Base-by-base conservation (phyloP, 768 basidiomycete species). In the Pleurotus eryngii region DNA sequence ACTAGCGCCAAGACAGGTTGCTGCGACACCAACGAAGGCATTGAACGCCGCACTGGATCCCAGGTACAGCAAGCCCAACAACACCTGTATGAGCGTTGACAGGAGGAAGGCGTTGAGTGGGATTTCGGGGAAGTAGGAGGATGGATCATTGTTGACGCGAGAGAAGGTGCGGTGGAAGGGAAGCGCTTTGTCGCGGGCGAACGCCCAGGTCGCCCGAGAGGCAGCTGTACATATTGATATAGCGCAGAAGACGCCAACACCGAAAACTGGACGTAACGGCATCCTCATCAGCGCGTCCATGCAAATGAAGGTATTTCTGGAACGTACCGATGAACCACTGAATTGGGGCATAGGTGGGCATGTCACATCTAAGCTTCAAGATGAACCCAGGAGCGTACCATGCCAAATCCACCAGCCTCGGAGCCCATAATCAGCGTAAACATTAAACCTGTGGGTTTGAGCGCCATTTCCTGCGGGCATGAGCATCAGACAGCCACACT, bases 161-260 rank as follows among this genome's bases (percentile, higher is more conserved):
- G 78, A 69, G 71, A 86, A 86, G 57, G 73, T 63, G 9, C 58
- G 49, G 37, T 80, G 76, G 45, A 81, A 76, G 1, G 85, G 87
- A 42, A 88, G 81, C 1, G 82, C 87, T 58, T 77, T 77, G 70
- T 88, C 87, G 2, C 87, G 77, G 0, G 85, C 82, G 66, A 89
- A 88, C 46, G 82, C 82, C 87, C 86, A 88, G 2, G 86, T 87
- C 27, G 83, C 81, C 15, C 86, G 81, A 11, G 85, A 87, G 38
- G 86, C 82, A 7, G 85, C 85, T 53, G 83, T 85, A 40, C 81
- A 80, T 59, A 84, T 83, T 15, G 86, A 86, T 57, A 87, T 81
- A 39, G 82, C 78, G 55, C 86, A 87, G 70, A 87, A 86, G 59
- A 84, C 69, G 7, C 76, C 77, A 49, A 80, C 70, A 8, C 78